Evolutionary conservation across 2,329 filamentous ascomycete genomes (phyloP).

Genomic region (Macrophomina tecta): DNA sequence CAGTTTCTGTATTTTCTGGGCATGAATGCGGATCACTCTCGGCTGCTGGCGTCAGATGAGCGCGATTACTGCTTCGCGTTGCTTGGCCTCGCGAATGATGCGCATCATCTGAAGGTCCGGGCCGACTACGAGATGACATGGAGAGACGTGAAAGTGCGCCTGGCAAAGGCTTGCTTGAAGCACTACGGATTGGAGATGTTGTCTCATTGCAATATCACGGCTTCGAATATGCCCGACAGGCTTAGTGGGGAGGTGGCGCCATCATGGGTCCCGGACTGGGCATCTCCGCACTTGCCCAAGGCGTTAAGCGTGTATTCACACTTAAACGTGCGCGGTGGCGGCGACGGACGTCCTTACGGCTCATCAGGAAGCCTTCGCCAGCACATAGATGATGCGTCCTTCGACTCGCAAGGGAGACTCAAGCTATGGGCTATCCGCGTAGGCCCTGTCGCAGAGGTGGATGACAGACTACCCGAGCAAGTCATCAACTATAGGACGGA

Average conservation of each 20-base stretch:
- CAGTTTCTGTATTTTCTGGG: conserved; percentile 19
- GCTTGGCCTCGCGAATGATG: conserved; percentile 13
- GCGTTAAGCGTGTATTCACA: conserved; percentile 11
- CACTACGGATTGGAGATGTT: conserved; percentile 13
- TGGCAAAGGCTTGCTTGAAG: conserved; percentile 7
- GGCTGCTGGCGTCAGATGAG: conserved; percentile 12
- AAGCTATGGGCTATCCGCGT: conserved; percentile 9
- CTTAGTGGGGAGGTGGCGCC: background rate
- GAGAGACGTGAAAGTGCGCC: background rate
- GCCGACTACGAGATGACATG: conserved; percentile 6
- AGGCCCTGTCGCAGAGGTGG: background rate
- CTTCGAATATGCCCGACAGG: background rate
- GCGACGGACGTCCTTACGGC: conserved; percentile 5
- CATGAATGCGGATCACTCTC: background rate
- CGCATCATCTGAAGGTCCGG: background rate
- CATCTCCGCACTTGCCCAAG: conserved; percentile 1
- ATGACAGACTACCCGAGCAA: background rate
- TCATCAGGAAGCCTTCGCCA: background rate
- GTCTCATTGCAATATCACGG: conserved; percentile 2
- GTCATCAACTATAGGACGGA: background rate
- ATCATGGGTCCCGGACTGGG: conserved; percentile 22
- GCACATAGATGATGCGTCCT: background rate
- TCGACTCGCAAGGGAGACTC: background rate
- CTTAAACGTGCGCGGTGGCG: background rate
- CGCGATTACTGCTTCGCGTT: conserved; percentile 21